phyloP scores from a whole-genome alignment of 192 early-diverging fungal genomes.

The Linnemannia hyalina region DNA sequence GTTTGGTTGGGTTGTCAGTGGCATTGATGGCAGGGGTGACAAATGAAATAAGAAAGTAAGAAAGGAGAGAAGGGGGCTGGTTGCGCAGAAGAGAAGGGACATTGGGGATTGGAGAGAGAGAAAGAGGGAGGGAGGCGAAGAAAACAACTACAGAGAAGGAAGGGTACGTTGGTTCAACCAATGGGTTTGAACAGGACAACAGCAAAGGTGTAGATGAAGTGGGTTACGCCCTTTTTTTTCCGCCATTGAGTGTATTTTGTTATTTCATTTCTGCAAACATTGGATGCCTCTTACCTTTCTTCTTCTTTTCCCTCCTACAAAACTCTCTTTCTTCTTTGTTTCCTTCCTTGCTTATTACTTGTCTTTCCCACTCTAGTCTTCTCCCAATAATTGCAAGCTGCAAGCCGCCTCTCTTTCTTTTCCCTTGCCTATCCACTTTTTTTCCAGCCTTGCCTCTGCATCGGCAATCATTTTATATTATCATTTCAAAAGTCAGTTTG shows the following conservation, averaged over 20 bases:
- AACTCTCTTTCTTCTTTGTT: slow-evolving; percentile 8
- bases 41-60: not conserved
- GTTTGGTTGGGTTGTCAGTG: no score
- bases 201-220: no score
- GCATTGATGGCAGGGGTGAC: not conserved
- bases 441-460: not conserved
- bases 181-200: no score
- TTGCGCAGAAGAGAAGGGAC: not conserved
- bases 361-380: not conserved
- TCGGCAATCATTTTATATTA: not conserved
- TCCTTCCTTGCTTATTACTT: slow-evolving; percentile 4
- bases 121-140: no score
- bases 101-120: no score
- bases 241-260: not conserved
- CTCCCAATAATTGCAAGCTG: not conserved
- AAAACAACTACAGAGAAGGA: no score
- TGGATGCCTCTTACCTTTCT: not conserved
- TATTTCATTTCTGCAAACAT: not conserved
- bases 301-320: not conserved
- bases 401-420: slow-evolving; percentile 1
- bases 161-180: no score
- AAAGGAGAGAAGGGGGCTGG: not conserved
- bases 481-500: not conserved
- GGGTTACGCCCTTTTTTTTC: no score
- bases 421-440: not conserved